phyloP scores from a whole-genome alignment of 2,329 filamentous ascomycete species.

The Beauveria australis region DNA sequence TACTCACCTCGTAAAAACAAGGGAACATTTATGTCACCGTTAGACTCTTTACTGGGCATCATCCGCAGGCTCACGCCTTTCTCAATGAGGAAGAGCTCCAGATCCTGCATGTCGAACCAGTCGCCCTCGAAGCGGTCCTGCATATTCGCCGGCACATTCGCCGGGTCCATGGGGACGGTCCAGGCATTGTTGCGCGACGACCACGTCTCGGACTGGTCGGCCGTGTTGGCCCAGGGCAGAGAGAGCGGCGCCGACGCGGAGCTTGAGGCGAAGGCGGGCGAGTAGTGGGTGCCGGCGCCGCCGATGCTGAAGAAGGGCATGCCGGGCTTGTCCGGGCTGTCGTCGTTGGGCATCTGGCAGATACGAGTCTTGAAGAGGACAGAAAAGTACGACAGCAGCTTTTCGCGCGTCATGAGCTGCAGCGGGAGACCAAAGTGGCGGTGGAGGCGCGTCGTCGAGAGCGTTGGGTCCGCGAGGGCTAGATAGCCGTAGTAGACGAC shows the following conservation, averaged over 20 bases:
- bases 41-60: not conserved
- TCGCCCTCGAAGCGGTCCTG: constrained; percentile 12
- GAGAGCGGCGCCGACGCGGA: not conserved
- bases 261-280: not conserved
- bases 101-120: constrained; percentile 16
- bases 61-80: constrained; percentile 4
- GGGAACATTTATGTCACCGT: not conserved
- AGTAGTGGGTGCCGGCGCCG: constrained; percentile 46
- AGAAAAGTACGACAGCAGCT: constrained; percentile 13
- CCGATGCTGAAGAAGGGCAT: constrained; percentile 54
- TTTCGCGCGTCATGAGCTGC: constrained; percentile 10
- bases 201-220: constrained; percentile 3
- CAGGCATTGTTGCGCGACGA: constrained; percentile 2
- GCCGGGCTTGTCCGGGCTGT: not conserved
- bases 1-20: constrained; percentile 4
- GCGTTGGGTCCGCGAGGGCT: constrained; percentile 11
- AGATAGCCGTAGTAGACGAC: constrained; percentile 13
- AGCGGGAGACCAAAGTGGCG: constrained; percentile 12
- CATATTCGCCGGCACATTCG: constrained; percentile 9
- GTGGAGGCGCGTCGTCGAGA: constrained; percentile 6
- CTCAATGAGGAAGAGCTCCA: constrained; percentile 13
- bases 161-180: constrained; percentile 9
- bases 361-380: constrained; percentile 12
- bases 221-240: constrained; percentile 7
- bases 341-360: not conserved